Percentiles rank a stretch among this genome's conserved stretches.
These are phyloP conservation scores for Morella rubra DNA, from an alignment of 306 rosid species.

Conservation along the genomic window DNA sequence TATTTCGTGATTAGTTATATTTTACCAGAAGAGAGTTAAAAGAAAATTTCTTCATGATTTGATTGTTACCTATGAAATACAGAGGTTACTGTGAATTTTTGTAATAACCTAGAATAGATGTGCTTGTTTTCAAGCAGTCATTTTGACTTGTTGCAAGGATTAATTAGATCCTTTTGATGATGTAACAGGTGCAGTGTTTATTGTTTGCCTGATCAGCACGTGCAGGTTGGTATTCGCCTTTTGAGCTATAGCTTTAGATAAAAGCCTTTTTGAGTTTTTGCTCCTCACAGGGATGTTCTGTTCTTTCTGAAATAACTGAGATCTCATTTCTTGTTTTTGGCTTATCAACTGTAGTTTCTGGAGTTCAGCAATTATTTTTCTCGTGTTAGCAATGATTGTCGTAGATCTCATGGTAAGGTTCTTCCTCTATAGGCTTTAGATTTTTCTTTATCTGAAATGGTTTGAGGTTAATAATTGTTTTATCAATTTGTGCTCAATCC, in stretches of 20 bases:
- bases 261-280: neutral
- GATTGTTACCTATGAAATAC: neutral
- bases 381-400: slow-evolving; percentile 88
- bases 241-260: slow-evolving; percentile 24
- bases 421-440: slow-evolving; percentile 16
- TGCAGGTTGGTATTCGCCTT: slow-evolving; percentile 64
- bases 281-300: slow-evolving; percentile 22
- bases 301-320: slow-evolving; percentile 25
- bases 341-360: slow-evolving; percentile 60
- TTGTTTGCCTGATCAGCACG: slow-evolving; percentile 84
- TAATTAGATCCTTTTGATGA: slow-evolving; percentile 33
- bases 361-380: slow-evolving; percentile 89
- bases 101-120: slow-evolving; percentile 14
- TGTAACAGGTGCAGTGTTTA: slow-evolving; percentile 93
- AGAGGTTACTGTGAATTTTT: slow-evolving; percentile 2
- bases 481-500: neutral
- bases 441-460: slow-evolving; percentile 14
- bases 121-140: slow-evolving; percentile 5
- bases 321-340: slow-evolving; percentile 30
- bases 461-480: neutral
- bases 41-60: neutral
- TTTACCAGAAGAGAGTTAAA: neutral
- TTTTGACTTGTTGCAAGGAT: slow-evolving; percentile 9
- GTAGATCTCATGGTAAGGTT: slow-evolving; percentile 85
- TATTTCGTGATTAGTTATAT: neutral